Percentiles rank a stretch among this genome's conserved stretches.
phyloP scores from a whole-genome alignment of 1,284 basidiomycete species.

The Ustilago loliicola region DNA sequence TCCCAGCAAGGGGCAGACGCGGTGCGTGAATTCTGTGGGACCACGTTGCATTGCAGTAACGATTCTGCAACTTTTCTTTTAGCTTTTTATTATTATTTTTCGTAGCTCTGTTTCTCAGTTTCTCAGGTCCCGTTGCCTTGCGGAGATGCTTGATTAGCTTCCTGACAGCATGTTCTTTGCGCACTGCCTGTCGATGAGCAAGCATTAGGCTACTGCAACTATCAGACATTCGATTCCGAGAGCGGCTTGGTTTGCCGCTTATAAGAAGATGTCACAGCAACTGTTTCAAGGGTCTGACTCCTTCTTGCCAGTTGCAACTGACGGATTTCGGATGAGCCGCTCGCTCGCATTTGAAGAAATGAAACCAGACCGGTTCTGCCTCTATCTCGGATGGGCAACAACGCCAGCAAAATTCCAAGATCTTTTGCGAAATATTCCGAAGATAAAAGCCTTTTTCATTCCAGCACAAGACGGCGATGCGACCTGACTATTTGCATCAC shows the following conservation, averaged over 20 bases:
- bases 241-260: not conserved
- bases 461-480: not conserved
- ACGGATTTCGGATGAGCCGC: slow-evolving; percentile 4
- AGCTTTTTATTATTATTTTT: not conserved
- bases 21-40: slow-evolving; percentile 17
- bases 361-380: not conserved
- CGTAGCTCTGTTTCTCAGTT: too few relatives aligned
- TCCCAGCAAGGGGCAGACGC: slow-evolving; percentile 6
- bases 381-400: not conserved
- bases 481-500: not conserved
- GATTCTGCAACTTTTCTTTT: not conserved
- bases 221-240: not conserved
- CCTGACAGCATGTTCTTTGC: not conserved
- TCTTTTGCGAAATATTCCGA: not conserved
- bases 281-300: not conserved
- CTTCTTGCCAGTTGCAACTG: not conserved
- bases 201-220: not conserved
- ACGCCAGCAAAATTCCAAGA: not conserved
- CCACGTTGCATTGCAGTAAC: not conserved
- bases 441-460: not conserved
- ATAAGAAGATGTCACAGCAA: not conserved
- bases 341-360: not conserved
- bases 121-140: not conserved
- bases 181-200: not conserved
- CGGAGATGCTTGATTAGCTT: not conserved